A percentile compares a stretch with the other conserved stretches of the same genome.
These are phyloP conservation scores for Debaryomyces sp. DNA, from an alignment of 1,139 yeast genomes.

Conservation along the genomic window DNA sequence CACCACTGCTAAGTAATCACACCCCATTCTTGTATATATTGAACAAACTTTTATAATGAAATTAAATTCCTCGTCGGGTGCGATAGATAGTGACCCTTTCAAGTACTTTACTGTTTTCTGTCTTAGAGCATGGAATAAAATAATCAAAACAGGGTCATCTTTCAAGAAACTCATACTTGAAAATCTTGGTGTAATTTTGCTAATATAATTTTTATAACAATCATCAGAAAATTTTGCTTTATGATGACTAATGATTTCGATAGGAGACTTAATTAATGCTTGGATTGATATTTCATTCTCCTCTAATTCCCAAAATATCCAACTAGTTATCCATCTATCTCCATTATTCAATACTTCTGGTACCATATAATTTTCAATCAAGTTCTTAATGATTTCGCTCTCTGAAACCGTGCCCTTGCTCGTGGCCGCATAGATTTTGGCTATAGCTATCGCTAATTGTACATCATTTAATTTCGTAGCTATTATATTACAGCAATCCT, in stretches of 20 bases:
- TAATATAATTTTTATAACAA: slow-evolving; percentile 23
- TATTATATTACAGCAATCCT: slow-evolving; percentile 77
- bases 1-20: slow-evolving; percentile 74
- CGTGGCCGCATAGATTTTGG: slow-evolving; percentile 62
- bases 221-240: slow-evolving; percentile 23
- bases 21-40: slow-evolving; percentile 86
- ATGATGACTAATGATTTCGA: slow-evolving; percentile 37
- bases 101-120: slow-evolving; percentile 49
- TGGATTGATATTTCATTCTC: slow-evolving; percentile 60
- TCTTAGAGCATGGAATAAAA: slow-evolving; percentile 66
- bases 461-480: slow-evolving; percentile 67
- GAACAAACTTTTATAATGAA: slow-evolving; percentile 64
- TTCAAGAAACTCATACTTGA: slow-evolving; percentile 44
- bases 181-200: slow-evolving; percentile 25
- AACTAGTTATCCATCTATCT: slow-evolving; percentile 82
- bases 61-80: slow-evolving; percentile 55
- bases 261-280: slow-evolving; percentile 62
- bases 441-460: slow-evolving; percentile 76
- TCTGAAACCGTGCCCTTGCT: slow-evolving; percentile 9
- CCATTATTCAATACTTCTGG: slow-evolving; percentile 63
- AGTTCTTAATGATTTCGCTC: slow-evolving; percentile 39
- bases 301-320: slow-evolving; percentile 73
- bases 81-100: slow-evolving; percentile 51
- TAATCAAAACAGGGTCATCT: slow-evolving; percentile 80
- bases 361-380: slow-evolving; percentile 56